Percentiles rank a stretch among this genome's conserved stretches.
phyloP scores from a whole-genome alignment of 2,329 filamentous ascomycete genomes.

The Fonsecaea nubica region DNA sequence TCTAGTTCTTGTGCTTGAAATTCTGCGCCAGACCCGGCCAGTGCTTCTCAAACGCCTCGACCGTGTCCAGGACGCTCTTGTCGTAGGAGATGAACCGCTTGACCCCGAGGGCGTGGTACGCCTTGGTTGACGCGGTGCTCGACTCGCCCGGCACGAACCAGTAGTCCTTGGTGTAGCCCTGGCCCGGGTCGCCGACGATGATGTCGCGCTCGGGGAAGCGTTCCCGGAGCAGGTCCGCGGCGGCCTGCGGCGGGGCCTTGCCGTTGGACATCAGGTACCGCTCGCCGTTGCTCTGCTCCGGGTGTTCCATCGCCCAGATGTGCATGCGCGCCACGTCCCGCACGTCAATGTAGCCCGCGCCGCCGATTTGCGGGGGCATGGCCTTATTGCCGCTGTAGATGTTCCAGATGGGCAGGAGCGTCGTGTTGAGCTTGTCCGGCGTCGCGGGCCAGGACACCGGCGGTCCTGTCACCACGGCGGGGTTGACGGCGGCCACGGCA shows the following conservation, averaged over 20 bases:
- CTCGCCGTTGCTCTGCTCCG: conserved; percentile 33
- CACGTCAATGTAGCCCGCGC: conserved; percentile 39
- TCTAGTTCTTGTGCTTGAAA: conserved; percentile 24
- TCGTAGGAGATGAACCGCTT: conserved; percentile 38
- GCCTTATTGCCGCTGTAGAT: conserved; percentile 33
- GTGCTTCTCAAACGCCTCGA: conserved; percentile 36
- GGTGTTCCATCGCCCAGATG: conserved; percentile 38
- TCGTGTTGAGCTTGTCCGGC: conserved; percentile 38
- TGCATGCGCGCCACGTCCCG: conserved; percentile 40
- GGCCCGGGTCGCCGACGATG: conserved; percentile 34
- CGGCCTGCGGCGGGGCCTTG: conserved; percentile 40
- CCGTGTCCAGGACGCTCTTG: conserved; percentile 36
- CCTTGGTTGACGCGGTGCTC: conserved; percentile 33
- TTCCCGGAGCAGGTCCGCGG: conserved; percentile 37
- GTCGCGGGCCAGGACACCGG: conserved; percentile 35
- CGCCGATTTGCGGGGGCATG: conserved; percentile 38
- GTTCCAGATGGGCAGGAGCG: conserved; percentile 38
- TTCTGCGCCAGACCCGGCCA: conserved; percentile 35
- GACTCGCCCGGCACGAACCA: conserved; percentile 30
- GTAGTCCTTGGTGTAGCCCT: conserved; percentile 34
- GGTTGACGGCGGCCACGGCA: conserved; percentile 36
- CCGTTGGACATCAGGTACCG: conserved; percentile 38
- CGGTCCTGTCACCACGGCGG: conserved; percentile 40
- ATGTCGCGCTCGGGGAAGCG: conserved; percentile 34
- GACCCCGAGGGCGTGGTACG: conserved; percentile 34